A percentile compares a stretch with the other conserved stretches of the same genome.
Conservation (phyloP, 2,329 filamentous ascomycete genomes). For the Fusarium ambrosium region DNA sequence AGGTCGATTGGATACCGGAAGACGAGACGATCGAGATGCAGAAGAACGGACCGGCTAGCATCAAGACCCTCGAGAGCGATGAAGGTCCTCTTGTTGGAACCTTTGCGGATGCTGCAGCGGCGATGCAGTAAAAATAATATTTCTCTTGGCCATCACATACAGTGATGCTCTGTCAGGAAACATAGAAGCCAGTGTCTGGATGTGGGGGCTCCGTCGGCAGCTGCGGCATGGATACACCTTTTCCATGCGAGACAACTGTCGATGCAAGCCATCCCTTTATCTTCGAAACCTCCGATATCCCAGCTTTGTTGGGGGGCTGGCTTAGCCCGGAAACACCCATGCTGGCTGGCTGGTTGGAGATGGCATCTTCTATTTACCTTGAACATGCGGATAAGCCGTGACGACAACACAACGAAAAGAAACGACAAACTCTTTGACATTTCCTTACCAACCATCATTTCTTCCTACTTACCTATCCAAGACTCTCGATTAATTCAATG, state of each 20-base stretch:
- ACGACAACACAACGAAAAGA: conserved; percentile 29
- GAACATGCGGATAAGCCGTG: conserved; percentile 23
- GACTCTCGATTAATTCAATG: conserved; percentile 26
- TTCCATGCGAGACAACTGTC: conserved; percentile 15
- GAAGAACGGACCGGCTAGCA: conserved; percentile 52
- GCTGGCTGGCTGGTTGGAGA: conserved; percentile 1
- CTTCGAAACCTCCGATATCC: conserved; percentile 16
- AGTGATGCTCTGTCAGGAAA: background rate
- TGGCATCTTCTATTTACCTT: conserved; percentile 2
- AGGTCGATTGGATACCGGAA: conserved; percentile 69
- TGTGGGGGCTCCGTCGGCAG: conserved; percentile 8
- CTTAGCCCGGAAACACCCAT: conserved; percentile 12
- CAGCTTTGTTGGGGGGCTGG: conserved; percentile 9
- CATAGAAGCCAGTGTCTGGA: conserved; percentile 4
- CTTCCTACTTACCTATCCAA: conserved; percentile 24
- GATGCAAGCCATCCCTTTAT: conserved; percentile 23
- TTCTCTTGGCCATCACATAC: background rate
- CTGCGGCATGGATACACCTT: conserved; percentile 13
- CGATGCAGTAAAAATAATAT: conserved; percentile 55
- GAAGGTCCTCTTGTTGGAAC: conserved; percentile 67
- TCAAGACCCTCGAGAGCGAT: conserved; percentile 52
- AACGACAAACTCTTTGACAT: conserved; percentile 15
- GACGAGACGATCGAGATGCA: conserved; percentile 64
- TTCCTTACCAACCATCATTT: conserved; percentile 15
- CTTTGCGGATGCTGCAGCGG: conserved; percentile 71